Base-by-base conservation (phyloP, 352 stramenopile genomes). In the Globisporangium uncinulatum region DNA sequence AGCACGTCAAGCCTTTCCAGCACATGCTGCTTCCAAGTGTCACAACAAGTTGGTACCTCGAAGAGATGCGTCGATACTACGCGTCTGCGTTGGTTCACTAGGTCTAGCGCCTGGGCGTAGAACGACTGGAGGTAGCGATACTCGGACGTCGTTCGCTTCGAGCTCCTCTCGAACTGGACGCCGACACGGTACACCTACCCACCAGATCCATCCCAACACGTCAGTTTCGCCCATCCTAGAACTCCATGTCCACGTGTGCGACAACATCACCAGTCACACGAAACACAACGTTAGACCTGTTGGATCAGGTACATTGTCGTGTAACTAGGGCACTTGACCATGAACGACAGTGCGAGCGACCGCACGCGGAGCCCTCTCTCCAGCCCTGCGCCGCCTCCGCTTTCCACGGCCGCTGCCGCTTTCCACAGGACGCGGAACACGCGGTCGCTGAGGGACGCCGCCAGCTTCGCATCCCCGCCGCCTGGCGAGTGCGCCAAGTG, bases 401-500 rank as follows among this genome's bases (percentile, higher is more conserved):
- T 21, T 24, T 85, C 78, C 2, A 73, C 21, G 0, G 65, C 54
- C 4, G 66, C 51, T 20, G 80, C 79, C 59, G 69, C 76, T 65
- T 89, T 93, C 80, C 80, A 93, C 15, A 93, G 45, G 24, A 86
- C 61, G 11, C 83, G 71, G 46, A 93, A 93, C 13, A 73, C 57
- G 32, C 83, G 76, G 37, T 93, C 81, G 51, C 70, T 82, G 46
- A 88, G 76, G 11, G 80, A 86, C 1, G 64, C 70, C 17, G 70
- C 59, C 24, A 91, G 39, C 51, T 93, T 90, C 47, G 56, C 17
- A 44, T 89, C 21, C 41, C 89, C 69, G 15, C 73, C 60, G 20
- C 66, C 69, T 21, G 72, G 66, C 19, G 70, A 57, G 3, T 19
- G 63, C 47, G 57, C 59, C 29, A 91, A 58, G 60, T 91, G 73